Percentiles rank a stretch among this genome's conserved stretches.
phyloP scores from a whole-genome alignment of 768 basidiomycete genomes.

The Lentinula lateritia region DNA sequence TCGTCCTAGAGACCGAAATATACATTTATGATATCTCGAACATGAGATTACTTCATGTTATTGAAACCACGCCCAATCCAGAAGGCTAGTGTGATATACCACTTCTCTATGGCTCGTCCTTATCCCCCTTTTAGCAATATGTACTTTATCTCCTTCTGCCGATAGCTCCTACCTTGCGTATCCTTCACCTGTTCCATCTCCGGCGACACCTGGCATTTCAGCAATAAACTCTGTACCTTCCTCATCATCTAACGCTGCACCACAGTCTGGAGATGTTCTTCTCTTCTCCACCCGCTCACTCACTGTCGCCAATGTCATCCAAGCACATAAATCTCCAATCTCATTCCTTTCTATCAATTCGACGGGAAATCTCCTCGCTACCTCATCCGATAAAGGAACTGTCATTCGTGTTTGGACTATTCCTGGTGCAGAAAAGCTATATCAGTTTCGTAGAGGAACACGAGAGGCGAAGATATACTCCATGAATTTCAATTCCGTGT shows the following conservation, averaged over 20 bases:
- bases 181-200: conserved; percentile 88
- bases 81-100: conserved; percentile 53
- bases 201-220: conserved; percentile 42
- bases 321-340: conserved; percentile 93
- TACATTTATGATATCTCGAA: conserved; percentile 99
- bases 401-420: conserved; percentile 94
- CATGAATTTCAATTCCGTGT: conserved; percentile 75
- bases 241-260: conserved; percentile 30
- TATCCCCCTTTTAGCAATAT: conserved; percentile 61
- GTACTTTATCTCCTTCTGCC: conserved; percentile 89
- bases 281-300: conserved; percentile 92
- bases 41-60: conserved; percentile 95
- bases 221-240: conserved; percentile 22
- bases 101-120: neutral
- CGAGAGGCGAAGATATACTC: conserved; percentile 82
- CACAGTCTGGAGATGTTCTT: conserved; percentile 80
- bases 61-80: conserved; percentile 94
- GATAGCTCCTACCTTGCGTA: conserved; percentile 95
- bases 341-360: conserved; percentile 83
- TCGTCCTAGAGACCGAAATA: conserved; percentile 95
- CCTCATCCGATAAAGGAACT: conserved; percentile 92
- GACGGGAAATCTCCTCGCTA: conserved; percentile 85
- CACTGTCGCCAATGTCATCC: conserved; percentile 91
- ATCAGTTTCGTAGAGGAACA: conserved; percentile 91
- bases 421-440: conserved; percentile 88